Evolutionary conservation across 345 rosid species (phyloP).

Genomic region (Diplotaxis tenuifolia): DNA sequence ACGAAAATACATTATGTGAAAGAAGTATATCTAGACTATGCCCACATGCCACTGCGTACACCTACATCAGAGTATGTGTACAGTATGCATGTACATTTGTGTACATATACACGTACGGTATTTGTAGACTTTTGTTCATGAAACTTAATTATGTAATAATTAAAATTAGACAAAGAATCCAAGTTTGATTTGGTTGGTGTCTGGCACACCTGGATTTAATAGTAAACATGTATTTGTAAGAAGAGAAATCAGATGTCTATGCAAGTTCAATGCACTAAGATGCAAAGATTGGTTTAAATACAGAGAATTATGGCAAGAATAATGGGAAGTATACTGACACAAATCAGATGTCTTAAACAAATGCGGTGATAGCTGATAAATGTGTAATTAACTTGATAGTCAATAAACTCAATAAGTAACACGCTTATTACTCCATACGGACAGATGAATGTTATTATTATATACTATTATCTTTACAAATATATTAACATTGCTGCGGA

Average conservation of each 20-base stretch:
- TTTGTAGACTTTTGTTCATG: slow-evolving; percentile 7
- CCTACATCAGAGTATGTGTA: slow-evolving; percentile 9
- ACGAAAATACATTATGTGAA: not conserved
- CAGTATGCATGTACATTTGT: slow-evolving; percentile 16
- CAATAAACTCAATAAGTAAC: not conserved
- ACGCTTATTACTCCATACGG: not conserved
- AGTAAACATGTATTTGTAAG: not conserved
- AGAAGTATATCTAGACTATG: slow-evolving; percentile 27
- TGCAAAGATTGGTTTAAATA: slow-evolving; percentile 14
- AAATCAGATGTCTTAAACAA: slow-evolving; percentile 31
- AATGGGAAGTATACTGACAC: slow-evolving; percentile 26
- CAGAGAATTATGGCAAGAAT: slow-evolving; percentile 29
- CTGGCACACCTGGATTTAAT: slow-evolving; percentile 35
- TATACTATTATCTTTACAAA: not conserved
- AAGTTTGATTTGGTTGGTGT: slow-evolving; percentile 32
- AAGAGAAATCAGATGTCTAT: slow-evolving; percentile 7
- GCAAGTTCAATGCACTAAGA: slow-evolving; percentile 32
- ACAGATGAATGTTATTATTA: not conserved
- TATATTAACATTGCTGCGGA: not conserved
- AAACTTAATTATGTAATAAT: slow-evolving; percentile 11
- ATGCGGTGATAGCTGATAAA: not conserved
- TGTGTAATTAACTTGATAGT: slow-evolving; percentile 3
- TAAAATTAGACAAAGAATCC: slow-evolving; percentile 17
- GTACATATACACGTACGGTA: slow-evolving; percentile 25
- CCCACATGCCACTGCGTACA: slow-evolving; percentile 32